Percentiles rank a stretch among this genome's conserved stretches.
These are phyloP conservation scores for Schizosaccharomyces pombe DNA, from an alignment of 805 yeast genomes.

Conservation along the genomic window DNA sequence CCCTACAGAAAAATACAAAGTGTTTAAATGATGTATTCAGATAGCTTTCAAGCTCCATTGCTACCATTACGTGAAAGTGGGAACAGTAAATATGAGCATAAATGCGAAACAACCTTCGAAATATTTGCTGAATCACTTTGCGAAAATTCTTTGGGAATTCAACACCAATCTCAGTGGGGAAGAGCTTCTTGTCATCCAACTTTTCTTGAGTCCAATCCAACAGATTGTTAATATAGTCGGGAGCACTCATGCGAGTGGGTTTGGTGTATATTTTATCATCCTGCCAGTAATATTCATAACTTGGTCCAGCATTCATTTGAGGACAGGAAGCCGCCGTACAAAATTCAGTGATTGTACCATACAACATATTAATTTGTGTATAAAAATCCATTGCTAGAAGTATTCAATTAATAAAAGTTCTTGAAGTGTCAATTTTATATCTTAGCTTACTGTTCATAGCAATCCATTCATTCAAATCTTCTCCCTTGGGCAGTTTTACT, in stretches of 20 bases:
- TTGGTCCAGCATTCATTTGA: slow-evolving; percentile 55
- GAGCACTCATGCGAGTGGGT: slow-evolving; percentile 79
- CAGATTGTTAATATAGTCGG: slow-evolving; percentile 76
- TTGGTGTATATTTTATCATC: slow-evolving; percentile 36
- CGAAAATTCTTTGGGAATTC: slow-evolving; percentile 74
- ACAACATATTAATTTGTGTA: slow-evolving; percentile 87
- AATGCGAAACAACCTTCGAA: slow-evolving; percentile 76
- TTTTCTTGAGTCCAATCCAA: slow-evolving; percentile 91
- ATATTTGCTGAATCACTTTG: slow-evolving; percentile 55
- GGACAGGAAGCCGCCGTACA: slow-evolving; percentile 93
- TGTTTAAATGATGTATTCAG: slow-evolving; percentile 96
- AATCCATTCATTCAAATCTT: slow-evolving; percentile 78
- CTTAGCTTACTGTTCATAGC: slow-evolving; percentile 41
- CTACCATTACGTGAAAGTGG: slow-evolving; percentile 86
- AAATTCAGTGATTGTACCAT: slow-evolving; percentile 86
- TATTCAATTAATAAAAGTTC: no score
- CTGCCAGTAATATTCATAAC: slow-evolving; percentile 76
- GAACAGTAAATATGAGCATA: slow-evolving; percentile 96
- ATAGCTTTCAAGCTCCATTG: slow-evolving; percentile 80
- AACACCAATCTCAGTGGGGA: slow-evolving; percentile 71
- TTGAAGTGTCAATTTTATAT: no score
- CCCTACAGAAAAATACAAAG: slow-evolving; percentile 69
- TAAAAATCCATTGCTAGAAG: slow-evolving; percentile 76
- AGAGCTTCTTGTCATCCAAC: slow-evolving; percentile 69
- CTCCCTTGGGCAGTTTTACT: slow-evolving; percentile 80